These are phyloP conservation scores for Mycena chlorophos DNA, from an alignment of 768 basidiomycete genomes.

Conservation along the genomic window DNA sequence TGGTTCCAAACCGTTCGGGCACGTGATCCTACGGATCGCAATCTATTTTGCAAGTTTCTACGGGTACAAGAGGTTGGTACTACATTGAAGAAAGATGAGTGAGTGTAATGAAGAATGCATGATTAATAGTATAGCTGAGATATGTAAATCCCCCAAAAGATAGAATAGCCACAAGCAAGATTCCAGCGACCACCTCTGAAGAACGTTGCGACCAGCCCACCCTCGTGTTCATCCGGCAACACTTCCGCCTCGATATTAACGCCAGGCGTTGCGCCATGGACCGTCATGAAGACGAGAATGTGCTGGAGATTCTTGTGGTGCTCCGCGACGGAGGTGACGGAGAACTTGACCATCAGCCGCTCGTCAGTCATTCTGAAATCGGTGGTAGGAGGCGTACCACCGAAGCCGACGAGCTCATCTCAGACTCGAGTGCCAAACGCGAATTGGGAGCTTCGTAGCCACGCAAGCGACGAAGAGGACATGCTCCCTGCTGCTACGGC, in stretches of 20 bases:
- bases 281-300: conserved; percentile 71
- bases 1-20: no score
- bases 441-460: conserved; percentile 48
- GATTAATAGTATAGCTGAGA: no score
- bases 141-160: no score
- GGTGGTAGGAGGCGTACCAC: conserved; percentile 18
- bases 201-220: no score
- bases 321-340: conserved; percentile 61
- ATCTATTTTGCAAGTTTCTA: no score
- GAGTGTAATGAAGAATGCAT: no score
- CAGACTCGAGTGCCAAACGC: conserved; percentile 19
- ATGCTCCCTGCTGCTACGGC: conserved; percentile 59
- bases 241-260: conserved; percentile 68
- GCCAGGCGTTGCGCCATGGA: conserved; percentile 48
- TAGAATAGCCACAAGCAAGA: no score
- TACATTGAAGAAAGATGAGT: no score
- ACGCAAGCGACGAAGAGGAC: conserved; percentile 61
- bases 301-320: conserved; percentile 84
- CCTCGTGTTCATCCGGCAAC: no score
- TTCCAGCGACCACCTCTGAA: no score
- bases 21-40: no score
- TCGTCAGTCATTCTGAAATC: conserved; percentile 1
- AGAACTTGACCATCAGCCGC: conserved; percentile 35
- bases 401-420: conserved; percentile 24
- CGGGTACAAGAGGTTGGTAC: no score